phyloP scores from a whole-genome alignment of 306 rosid genomes.

The Dalbergia cultrata region DNA sequence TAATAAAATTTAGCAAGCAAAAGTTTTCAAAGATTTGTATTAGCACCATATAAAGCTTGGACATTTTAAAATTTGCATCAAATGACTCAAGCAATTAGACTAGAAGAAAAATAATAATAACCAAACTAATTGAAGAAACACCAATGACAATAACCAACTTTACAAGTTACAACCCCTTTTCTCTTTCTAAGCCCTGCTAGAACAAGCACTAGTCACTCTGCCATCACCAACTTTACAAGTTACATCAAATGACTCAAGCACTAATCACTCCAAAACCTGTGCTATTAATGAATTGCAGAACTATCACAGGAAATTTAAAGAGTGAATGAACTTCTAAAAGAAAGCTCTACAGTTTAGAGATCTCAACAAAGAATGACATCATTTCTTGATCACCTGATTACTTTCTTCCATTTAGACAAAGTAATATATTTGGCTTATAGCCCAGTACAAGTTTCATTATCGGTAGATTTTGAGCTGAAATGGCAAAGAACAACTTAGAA shows the following conservation, averaged over 20 bases:
- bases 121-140: conserved; percentile 23
- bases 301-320: neutral
- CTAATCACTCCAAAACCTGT: conserved; percentile 3
- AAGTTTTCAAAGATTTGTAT: conserved; percentile 22
- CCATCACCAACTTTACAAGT: no score
- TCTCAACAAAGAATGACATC: neutral
- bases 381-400: neutral
- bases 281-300: conserved; percentile 9
- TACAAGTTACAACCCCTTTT: conserved; percentile 12
- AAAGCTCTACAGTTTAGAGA: neutral
- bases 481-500: no score
- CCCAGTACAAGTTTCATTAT: neutral
- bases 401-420: neutral
- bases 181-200: conserved; percentile 2
- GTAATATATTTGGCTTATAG: conserved; percentile 4
- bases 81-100: conserved; percentile 8
- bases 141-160: conserved; percentile 39
- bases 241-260: no score
- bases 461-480: no score
- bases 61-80: conserved; percentile 33
- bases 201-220: no score
- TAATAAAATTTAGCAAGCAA: conserved; percentile 30
- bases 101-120: conserved; percentile 14
- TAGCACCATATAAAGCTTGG: conserved; percentile 7
- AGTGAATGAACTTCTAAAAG: conserved; percentile 3